Base-by-base conservation (phyloP, 371 early-diverging fungal species). In the Mycotypha africana region DNA sequence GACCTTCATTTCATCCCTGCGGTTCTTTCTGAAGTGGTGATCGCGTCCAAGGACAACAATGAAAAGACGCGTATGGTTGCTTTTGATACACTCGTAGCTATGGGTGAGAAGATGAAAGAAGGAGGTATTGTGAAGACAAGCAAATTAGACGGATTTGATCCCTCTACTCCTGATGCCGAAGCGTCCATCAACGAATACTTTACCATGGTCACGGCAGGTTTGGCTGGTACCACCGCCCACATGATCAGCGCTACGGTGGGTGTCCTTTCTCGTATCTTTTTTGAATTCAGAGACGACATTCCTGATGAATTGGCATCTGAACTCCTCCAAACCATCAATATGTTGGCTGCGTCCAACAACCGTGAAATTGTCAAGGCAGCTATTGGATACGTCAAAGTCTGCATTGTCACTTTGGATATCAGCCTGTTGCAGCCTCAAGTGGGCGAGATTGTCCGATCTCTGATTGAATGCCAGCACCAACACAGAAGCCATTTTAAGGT, bases 181-280 rank as follows among this genome's bases (percentile, higher is more conserved):
- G 84, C 84, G 5, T 67, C 47, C 14, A 67, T 85, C 24, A 44
- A 62, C 42, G 85, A 85, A 47, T 85, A 71, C 49, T 85, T 91
- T 50, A 83, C 82, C 36, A 95, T 97, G 94, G 85, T 93, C 2
- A 74, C 84, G 1, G 97, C 98, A 30, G 98, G 97, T 68, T 75
- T 98, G 52, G 95, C 91, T 1, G 96, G 91, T 28, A 77, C 82
- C 17, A 89, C 95, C 3, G 82, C 94, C 3, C 83, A 88, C 50
- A 95, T 98, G 95, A 89, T 94, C 37, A 82, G 87, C 47, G 97
- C 98, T 2, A 82, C 95, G 2, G 85, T 96, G 20, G 79, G 86
- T 0, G 77, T 87, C 3, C 60, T 97, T 26, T 85, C 91, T 7
- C 78, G 96, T 16, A 67, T 93, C 30, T 65, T 97, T 49, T 96